Evolutionary conservation across 2,329 filamentous ascomycete genomes (phyloP).

Genomic region (Alternaria metachromatica): DNA sequence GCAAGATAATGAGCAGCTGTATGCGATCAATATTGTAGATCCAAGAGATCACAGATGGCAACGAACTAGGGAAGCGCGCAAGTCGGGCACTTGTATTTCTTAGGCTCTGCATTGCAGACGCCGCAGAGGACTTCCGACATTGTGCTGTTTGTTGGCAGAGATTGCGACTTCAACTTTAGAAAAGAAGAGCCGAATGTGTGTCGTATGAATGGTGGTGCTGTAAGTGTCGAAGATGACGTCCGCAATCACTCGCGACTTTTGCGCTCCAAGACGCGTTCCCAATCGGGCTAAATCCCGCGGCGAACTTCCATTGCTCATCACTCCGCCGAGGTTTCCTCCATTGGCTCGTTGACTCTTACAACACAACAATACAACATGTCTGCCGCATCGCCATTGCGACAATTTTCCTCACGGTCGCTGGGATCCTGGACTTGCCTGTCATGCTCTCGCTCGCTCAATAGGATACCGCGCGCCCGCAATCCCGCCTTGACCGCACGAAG

Average conservation of each 20-base stretch:
- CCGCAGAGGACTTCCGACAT: slow-evolving; percentile 50
- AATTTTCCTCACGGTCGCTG: slow-evolving; percentile 20
- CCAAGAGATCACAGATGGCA: not conserved
- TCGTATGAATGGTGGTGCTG: not conserved
- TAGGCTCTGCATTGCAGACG: slow-evolving; percentile 53
- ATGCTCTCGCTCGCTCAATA: slow-evolving; percentile 41
- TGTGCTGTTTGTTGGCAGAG: not conserved
- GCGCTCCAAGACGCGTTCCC: slow-evolving; percentile 21
- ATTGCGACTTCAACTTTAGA: rapidly evolving
- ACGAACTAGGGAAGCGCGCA: slow-evolving; percentile 56
- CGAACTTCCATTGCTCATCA: slow-evolving; percentile 36
- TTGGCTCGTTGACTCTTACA: slow-evolving; percentile 3
- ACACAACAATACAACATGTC: slow-evolving; percentile 35
- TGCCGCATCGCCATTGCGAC: slow-evolving; percentile 29
- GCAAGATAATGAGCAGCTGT: slow-evolving; percentile 42
- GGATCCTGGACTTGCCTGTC: slow-evolving; percentile 48
- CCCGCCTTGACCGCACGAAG: slow-evolving; percentile 29
- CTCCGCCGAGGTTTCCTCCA: slow-evolving; percentile 19
- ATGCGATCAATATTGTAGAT: not conserved
- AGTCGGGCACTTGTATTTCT: slow-evolving; percentile 60
- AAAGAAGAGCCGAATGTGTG: not conserved
- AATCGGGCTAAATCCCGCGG: slow-evolving; percentile 39
- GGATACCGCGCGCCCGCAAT: slow-evolving; percentile 24
- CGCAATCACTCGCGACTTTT: not conserved
- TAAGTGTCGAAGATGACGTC: slow-evolving; percentile 8